phyloP scores from a whole-genome alignment of 495 filamentous ascomycete species.

The Aspergillus heteromorphus region DNA sequence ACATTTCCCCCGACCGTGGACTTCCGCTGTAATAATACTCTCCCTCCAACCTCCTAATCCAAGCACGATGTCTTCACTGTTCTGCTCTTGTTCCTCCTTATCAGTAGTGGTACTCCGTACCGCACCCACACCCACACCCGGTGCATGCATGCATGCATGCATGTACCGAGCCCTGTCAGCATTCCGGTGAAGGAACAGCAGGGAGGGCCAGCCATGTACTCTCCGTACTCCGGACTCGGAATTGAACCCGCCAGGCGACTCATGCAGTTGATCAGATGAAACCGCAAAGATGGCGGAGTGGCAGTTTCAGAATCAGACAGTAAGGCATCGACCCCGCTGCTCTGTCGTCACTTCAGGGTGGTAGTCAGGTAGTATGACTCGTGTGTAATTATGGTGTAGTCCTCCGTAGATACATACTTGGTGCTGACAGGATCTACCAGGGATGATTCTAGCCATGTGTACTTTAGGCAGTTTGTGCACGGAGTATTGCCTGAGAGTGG shows the following conservation, averaged over 20 bases:
- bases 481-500: not conserved
- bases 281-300: too few relatives aligned
- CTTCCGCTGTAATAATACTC: not conserved
- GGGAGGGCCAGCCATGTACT: too few relatives aligned
- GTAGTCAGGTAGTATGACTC: not conserved
- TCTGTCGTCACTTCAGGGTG: not conserved
- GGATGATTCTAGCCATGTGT: conserved; percentile 1
- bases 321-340: not conserved
- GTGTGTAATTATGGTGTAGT: too few relatives aligned
- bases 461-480: not conserved
- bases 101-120: not conserved
- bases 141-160: too few relatives aligned
- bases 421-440: conserved; percentile 2
- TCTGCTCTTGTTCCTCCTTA: not conserved
- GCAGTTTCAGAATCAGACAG: too few relatives aligned
- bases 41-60: not conserved
- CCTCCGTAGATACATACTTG: not conserved
- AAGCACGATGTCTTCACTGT: not conserved
- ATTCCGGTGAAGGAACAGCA: too few relatives aligned
- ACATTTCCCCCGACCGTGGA: not conserved
- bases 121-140: too few relatives aligned
- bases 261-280: too few relatives aligned
- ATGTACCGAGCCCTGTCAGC: too few relatives aligned
- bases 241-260: too few relatives aligned
- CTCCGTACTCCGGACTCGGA: too few relatives aligned